phyloP scores from a whole-genome alignment of 2,329 filamentous ascomycete genomes.

The Calonectria pseudoturangicola region DNA sequence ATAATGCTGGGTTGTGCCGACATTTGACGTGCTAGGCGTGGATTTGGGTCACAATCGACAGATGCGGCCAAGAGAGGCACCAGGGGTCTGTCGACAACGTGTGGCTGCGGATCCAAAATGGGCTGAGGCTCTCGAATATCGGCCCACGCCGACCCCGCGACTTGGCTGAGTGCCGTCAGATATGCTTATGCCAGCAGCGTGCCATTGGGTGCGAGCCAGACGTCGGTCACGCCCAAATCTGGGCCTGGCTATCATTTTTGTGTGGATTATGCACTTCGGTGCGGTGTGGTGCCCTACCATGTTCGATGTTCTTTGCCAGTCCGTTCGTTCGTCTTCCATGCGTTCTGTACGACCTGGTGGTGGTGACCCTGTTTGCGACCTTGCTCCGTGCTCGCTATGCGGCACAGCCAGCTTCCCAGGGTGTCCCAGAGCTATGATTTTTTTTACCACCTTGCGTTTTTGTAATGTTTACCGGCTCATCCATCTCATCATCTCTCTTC shows the following conservation, averaged over 20 bases:
- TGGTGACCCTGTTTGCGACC: conserved; percentile 29
- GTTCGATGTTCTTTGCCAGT: conserved; percentile 16
- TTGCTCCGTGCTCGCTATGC: conserved; percentile 25
- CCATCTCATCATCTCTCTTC: not conserved
- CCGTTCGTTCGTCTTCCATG: conserved; percentile 25
- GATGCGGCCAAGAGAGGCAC: conserved; percentile 53
- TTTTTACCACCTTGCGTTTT: conserved; percentile 1
- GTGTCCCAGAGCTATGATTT: conserved; percentile 5
- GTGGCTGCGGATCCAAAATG: conserved; percentile 60
- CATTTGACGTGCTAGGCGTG: conserved; percentile 28
- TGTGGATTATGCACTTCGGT: conserved; percentile 24
- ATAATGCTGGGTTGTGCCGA: conserved; percentile 30
- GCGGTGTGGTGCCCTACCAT: conserved; percentile 13
- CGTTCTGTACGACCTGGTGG: conserved; percentile 4
- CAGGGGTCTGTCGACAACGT: conserved; percentile 60
- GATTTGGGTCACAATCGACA: conserved; percentile 54
- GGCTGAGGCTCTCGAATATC: conserved; percentile 60
- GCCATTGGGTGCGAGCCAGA: conserved; percentile 40
- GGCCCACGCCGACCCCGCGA: conserved; percentile 60
- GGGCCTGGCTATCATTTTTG: conserved; percentile 12
- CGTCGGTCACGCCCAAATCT: conserved; percentile 42
- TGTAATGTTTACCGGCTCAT: conserved; percentile 19
- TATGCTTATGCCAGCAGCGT: conserved; percentile 54
- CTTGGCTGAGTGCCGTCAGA: conserved; percentile 52
- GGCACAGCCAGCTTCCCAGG: conserved; percentile 23